Evolutionary conservation across 139 green algal genomes (phyloP).

Genomic region (Tetraselmis chui): DNA sequence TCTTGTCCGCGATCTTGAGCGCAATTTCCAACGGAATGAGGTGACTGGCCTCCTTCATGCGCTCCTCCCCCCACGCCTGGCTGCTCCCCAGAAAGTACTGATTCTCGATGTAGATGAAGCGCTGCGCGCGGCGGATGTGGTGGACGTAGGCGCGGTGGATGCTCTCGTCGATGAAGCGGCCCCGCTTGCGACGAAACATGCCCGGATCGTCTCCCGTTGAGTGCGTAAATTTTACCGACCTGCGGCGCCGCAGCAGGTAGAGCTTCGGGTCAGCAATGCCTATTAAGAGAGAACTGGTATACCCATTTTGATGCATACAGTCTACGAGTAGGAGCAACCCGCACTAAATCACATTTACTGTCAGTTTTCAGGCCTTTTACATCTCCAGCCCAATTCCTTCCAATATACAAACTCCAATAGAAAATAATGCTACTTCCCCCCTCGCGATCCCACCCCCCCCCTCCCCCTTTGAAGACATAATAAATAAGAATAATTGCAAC

Average conservation of each 20-base stretch:
- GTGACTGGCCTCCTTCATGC: constrained; percentile 17
- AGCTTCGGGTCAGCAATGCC: too few relatives aligned
- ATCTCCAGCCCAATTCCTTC: too few relatives aligned
- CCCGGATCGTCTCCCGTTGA: not conserved
- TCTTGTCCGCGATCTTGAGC: constrained; percentile 54
- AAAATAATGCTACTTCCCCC: too few relatives aligned
- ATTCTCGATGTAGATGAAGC: constrained; percentile 65
- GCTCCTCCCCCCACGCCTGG: not conserved
- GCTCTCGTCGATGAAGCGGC: constrained; percentile 22
- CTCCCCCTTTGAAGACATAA: too few relatives aligned
- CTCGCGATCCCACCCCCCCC: too few relatives aligned
- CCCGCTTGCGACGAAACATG: constrained; percentile 16
- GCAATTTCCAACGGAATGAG: constrained; percentile 44
- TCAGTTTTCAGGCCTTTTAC: too few relatives aligned
- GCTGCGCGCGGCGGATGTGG: constrained; percentile 43
- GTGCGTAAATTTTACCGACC: not conserved
- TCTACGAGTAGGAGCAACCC: too few relatives aligned
- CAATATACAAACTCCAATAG: too few relatives aligned
- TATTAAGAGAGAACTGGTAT: too few relatives aligned
- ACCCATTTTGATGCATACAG: too few relatives aligned
- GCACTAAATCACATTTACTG: too few relatives aligned
- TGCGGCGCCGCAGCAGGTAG: not conserved
- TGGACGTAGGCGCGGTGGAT: constrained; percentile 48
- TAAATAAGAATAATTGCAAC: too few relatives aligned
- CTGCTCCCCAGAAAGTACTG: constrained; percentile 60